Base-by-base conservation (phyloP, 495 filamentous ascomycete species). In the Aspergillus diversus region DNA sequence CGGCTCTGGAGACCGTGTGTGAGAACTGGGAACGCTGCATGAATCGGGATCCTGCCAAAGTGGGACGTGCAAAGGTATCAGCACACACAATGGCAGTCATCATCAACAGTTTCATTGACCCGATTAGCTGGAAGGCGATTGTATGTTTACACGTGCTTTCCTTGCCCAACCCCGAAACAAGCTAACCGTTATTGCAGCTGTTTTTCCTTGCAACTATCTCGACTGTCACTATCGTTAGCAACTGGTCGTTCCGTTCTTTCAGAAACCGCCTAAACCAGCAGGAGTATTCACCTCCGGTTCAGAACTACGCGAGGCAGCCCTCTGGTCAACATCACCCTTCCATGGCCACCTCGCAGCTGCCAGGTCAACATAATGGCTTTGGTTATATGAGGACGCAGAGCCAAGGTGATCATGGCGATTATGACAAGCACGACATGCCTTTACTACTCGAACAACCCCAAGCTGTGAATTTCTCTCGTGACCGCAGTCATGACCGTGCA, bases 1-100 rank as follows among this genome's bases (percentile, higher is more conserved):
- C 93, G 0, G 91, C 91, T 0, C 80, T 98, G 66, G 83, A 92
- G 67, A 76, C 67, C 0, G 73, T 86, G 5, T 99, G 95, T 70
- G 81, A 87, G 35, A 83, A 86, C 46, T 98, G 94, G 95, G 86
- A 89, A 59, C 76, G 77, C 5, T 99, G 95, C 72, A 97, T 97
- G 93, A 84, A 90, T 56, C 83, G 80, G 11, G 88, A 94, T 69
- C 84, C 90, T 15, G 72, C 79, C 15, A 82, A 82, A 58, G 84
- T 92, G 27, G 89, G 85, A 8, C 79, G 87, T 4, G 89, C 89
- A 11, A 83, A 81, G 61, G 80, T 93, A 34, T 86, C 82, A 50
- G 90, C 91, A n/a, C 80, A 85, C 43, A 92, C 90, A 0, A 92
- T 92, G 81, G 93, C 88, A 55, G 87, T 89, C 69, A 96, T 93